Evolutionary conservation across 805 yeast species (phyloP).

Genomic region (Zygoascus biomembranicola): DNA sequence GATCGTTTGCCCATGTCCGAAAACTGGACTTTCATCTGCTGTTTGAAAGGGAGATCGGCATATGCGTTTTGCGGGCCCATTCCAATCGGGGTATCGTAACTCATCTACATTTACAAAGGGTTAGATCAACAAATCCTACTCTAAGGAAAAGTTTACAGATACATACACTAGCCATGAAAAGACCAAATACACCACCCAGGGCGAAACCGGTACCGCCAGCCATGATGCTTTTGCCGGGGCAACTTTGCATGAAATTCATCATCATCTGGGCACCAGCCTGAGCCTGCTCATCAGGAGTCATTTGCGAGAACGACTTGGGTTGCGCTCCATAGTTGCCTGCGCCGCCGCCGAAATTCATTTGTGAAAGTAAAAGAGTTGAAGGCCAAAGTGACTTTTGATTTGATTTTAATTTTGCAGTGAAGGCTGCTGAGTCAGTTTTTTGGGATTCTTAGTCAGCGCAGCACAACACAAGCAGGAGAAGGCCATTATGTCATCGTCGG

Average conservation of each 20-base stretch:
- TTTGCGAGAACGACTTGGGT: slow-evolving; percentile 41
- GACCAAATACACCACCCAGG: slow-evolving; percentile 90
- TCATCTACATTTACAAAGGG: slow-evolving; percentile 35
- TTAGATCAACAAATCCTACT: too few relatives aligned
- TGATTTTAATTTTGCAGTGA: neutral
- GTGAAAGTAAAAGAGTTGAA: neutral
- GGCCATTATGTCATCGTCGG: too few relatives aligned
- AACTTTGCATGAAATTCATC: slow-evolving; percentile 77
- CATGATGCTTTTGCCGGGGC: slow-evolving; percentile 89
- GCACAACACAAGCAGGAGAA: too few relatives aligned
- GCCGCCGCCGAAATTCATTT: neutral
- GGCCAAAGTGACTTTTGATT: neutral
- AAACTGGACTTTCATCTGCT: slow-evolving; percentile 87
- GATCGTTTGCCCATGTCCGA: slow-evolving; percentile 87
- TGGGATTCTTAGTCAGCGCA: neutral
- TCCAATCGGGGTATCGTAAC: slow-evolving; percentile 73
- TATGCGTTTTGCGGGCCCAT: slow-evolving; percentile 45
- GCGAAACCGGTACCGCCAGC: slow-evolving; percentile 93
- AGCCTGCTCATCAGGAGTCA: slow-evolving; percentile 90
- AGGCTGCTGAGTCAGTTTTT: neutral
- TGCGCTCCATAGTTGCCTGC: neutral
- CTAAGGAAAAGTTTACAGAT: neutral
- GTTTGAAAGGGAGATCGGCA: slow-evolving; percentile 79
- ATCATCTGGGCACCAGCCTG: slow-evolving; percentile 80
- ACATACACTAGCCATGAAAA: slow-evolving; percentile 59